Percentiles rank a stretch among this genome's conserved stretches.
These are phyloP conservation scores for Sphaerosporella brunnea DNA, from an alignment of 495 filamentous ascomycete species.

Conservation along the genomic window DNA sequence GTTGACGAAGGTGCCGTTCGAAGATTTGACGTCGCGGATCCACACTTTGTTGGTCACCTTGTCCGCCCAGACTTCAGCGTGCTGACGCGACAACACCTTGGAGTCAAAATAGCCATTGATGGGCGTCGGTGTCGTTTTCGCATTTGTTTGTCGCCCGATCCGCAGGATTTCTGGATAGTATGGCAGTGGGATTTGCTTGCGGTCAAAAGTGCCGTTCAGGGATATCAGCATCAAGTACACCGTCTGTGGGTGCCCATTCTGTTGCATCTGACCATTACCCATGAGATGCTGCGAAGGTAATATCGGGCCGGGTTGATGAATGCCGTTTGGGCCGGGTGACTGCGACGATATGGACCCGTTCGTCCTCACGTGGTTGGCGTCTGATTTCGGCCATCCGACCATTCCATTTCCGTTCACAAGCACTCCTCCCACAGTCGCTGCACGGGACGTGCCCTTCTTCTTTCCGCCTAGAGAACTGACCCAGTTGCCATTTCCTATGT, in stretches of 20 bases:
- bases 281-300: constrained; percentile 55
- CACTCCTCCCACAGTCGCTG: constrained; percentile 28
- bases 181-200: constrained; percentile 85
- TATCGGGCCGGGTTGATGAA: constrained; percentile 58
- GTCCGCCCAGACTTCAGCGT: constrained; percentile 93
- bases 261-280: constrained; percentile 42
- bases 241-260: constrained; percentile 31
- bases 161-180: constrained; percentile 73
- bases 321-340: constrained; percentile 45
- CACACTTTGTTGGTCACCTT: constrained; percentile 63
- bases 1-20: constrained; percentile 96
- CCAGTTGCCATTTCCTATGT: constrained; percentile 29
- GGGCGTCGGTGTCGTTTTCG: constrained; percentile 77
- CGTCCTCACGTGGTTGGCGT: constrained; percentile 29
- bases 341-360: constrained; percentile 37
- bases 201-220: constrained; percentile 86
- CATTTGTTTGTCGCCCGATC: constrained; percentile 92
- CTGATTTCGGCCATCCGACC: constrained; percentile 34
- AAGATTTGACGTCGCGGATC: constrained; percentile 95
- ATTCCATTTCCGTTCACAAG: constrained; percentile 46
- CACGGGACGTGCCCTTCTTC: constrained; percentile 34
- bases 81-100: constrained; percentile 87
- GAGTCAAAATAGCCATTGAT: constrained; percentile 93
- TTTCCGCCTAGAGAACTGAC: constrained; percentile 32
- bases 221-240: constrained; percentile 68